Evolutionary conservation across 2,329 filamentous ascomycete species (phyloP).

Genomic region (Gaeumannomyces tritici): DNA sequence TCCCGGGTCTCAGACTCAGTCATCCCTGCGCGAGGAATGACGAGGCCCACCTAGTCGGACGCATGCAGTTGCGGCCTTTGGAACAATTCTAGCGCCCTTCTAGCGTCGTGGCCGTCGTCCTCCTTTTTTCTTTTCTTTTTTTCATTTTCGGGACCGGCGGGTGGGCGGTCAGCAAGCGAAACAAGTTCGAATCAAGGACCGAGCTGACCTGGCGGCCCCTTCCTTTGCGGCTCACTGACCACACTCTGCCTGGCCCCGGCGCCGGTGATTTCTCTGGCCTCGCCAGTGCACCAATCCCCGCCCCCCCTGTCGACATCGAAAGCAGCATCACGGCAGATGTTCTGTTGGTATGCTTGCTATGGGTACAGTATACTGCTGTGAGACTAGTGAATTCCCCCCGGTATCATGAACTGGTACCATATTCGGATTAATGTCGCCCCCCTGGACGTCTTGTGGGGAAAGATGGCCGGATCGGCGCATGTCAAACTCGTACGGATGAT

Average conservation of each 20-base stretch:
- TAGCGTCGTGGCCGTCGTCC: neutral
- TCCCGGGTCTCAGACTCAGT: neutral
- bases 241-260: no score
- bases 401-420: neutral
- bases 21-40: neutral
- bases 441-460: neutral
- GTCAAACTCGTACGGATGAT: neutral
- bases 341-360: no score
- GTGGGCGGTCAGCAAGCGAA: neutral
- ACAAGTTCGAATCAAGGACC: neutral
- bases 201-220: neutral
- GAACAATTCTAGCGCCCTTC: constrained; percentile 3
- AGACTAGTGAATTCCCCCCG: no score
- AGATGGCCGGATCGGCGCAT: neutral
- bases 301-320: no score
- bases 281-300: no score
- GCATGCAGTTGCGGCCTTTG: neutral
- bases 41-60: neutral
- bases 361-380: no score
- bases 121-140: neutral
- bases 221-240: neutral
- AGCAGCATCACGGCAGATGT: no score
- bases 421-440: neutral
- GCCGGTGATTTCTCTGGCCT: neutral
- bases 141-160: neutral